Evolutionary conservation across 2,329 filamentous ascomycete genomes (phyloP), one percentile per base, ranked within the genome.

Genomic region (Fusarium torreyae): DNA sequence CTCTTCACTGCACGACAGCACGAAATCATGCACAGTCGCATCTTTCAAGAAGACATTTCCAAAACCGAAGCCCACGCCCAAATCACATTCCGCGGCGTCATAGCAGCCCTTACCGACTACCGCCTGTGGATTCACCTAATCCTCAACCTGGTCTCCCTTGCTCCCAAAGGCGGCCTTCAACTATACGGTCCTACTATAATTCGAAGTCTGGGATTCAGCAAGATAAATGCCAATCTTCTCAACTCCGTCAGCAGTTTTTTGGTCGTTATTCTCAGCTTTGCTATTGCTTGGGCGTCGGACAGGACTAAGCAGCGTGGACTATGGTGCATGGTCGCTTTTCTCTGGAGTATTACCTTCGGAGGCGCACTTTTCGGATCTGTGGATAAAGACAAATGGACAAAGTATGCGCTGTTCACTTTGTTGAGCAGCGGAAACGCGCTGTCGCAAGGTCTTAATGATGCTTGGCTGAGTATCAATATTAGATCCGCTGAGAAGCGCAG

Each of bases 81-180:
- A 0, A 38, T 75, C 8, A 63, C 56, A 1, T 7, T 72, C 6
- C 33, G 39, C 1, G 59, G 39, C 0, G 15, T 74, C 2, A 8
- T 42, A 1, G 7, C 17, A 1, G 68, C 72, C 8, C 33, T 70
- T 8, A 11, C 50, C 1, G 49, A 74, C 9, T 70, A 60, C 26
- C 56, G 63, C 0, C 14, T 75, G 5, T 75, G 68, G 66, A 53
- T 71, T 3, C 69, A 76, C 33, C 58, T 64, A 7, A 44, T 68
- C 14, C 57, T 73, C 2, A 74, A 74, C 20, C 15, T 75, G 5
- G 58, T 74, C 0, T 59, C 58, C 6, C 55, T 75, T 6, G 69
- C 71, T 4, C 71, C 72, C 14, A 76, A 74, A n/a, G 69, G 70
- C 3, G 72, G 71, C 1, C 54, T 75, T 31, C 72, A 74, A 43